Base-by-base conservation (phyloP, 768 basidiomycete genomes). In the Russula vinacea region DNA sequence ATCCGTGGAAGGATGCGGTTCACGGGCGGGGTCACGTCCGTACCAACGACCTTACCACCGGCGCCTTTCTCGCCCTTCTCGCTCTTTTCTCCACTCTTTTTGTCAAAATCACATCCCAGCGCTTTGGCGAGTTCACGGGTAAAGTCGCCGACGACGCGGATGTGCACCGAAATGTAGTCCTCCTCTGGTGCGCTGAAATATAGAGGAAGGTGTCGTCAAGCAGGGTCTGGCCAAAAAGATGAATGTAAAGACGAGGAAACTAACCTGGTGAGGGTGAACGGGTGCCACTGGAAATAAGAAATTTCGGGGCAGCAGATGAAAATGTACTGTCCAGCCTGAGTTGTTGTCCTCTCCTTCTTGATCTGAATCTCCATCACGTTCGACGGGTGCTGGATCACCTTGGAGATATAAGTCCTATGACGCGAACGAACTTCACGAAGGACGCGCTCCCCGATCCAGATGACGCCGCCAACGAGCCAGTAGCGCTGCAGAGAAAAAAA, bases 271-370 rank as follows among this genome's bases (percentile, higher is more conserved):
- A 97, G 83, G 17, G 94, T 96, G 81, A 97, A 97, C 10, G 94
- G 94, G 72, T 98, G 95, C 90, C 94, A 98, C 73, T 97, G 93
- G 81, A 89, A 95, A 78, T 93, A 96, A 22, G 89, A 92, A 52
- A 98, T 80, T 75, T 93, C 90, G 10, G 94, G 95, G 77, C 92
- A 94, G 68, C 80, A 87, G 55, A 97, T 75, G 80, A 96, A 94
- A 74, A 98, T 91, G 75, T 97, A 98, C 74, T 96, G 92, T 22
- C 94, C 94, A 1, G 94, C 92, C 13, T 87, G 82, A 33, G 84
- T 85, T 1, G 79, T 87, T 0, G 85, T 92, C 77, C 88, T 90
- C 72, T 97, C 95, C 77, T 97, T 97, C 81, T 95, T 97, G 82
- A 98, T 95, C 75, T 97, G 96, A 33, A 98, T 78, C 77, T 98